Percentiles rank a stretch among this genome's conserved stretches.
Evolutionary conservation across 768 basidiomycete species (phyloP).

Genomic region (Collybia sordida): DNA sequence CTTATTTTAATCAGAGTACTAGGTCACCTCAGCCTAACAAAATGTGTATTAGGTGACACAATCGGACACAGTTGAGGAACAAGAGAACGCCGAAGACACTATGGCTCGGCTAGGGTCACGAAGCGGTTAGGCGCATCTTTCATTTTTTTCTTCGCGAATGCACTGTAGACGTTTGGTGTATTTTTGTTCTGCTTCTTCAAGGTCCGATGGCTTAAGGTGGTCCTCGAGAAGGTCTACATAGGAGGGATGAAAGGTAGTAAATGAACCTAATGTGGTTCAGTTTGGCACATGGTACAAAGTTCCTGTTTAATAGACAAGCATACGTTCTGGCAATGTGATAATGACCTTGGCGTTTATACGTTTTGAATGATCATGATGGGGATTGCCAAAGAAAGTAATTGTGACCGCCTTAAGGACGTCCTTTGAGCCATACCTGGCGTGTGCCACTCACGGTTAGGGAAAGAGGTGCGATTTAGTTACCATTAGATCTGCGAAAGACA

Average conservation of each 20-base stretch:
- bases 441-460: no score
- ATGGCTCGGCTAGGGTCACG: conserved; percentile 76
- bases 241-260: background rate
- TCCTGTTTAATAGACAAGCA: background rate
- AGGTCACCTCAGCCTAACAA: background rate
- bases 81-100: conserved; percentile 81
- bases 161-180: conserved; percentile 18
- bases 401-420: no score
- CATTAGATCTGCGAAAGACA: no score
- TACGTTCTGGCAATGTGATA: background rate
- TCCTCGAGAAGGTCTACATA: no score
- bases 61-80: conserved; percentile 81
- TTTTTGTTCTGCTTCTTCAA: conserved; percentile 25
- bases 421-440: no score
- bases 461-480: no score
- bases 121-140: conserved; percentile 51
- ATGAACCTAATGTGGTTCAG: background rate
- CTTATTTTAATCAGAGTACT: background rate
- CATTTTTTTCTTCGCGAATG: conserved; percentile 13
- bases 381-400: background rate
- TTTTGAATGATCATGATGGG: background rate
- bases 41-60: conserved; percentile 68
- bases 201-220: conserved; percentile 44
- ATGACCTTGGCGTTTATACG: background rate
- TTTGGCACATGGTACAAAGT: background rate